These are phyloP conservation scores for Protostelium mycophagum DNA, from an alignment of 78 protist species.

Conservation along the genomic window DNA sequence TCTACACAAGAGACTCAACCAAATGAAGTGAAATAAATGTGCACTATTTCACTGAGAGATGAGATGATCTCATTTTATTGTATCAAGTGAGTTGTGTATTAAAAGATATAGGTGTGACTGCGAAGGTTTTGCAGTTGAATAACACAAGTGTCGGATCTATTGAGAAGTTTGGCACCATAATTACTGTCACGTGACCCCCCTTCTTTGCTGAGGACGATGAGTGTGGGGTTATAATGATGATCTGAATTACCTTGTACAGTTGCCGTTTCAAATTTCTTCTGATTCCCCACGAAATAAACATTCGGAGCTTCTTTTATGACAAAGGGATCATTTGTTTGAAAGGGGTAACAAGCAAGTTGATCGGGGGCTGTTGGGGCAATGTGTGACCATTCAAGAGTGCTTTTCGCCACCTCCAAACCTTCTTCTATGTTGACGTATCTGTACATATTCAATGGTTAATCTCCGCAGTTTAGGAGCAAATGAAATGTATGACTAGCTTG, in stretches of 20 bases:
- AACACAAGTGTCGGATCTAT: background rate
- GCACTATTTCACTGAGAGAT: too few relatives aligned
- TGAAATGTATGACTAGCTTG: too few relatives aligned
- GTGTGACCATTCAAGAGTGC: conserved; percentile 45
- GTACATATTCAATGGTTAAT: background rate
- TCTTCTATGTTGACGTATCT: background rate
- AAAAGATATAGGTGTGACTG: background rate
- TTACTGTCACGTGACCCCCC: background rate
- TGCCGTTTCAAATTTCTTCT: conserved; percentile 21
- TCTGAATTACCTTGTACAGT: conserved; percentile 13
- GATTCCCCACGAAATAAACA: conserved; percentile 42
- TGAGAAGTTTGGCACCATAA: background rate
- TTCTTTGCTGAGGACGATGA: background rate
- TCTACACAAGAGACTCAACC: too few relatives aligned
- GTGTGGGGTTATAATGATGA: background rate
- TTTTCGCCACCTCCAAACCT: conserved; percentile 4
- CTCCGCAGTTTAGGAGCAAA: background rate
- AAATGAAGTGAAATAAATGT: too few relatives aligned
- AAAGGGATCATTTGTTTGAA: conserved; percentile 43
- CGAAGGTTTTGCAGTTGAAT: background rate
- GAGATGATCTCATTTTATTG: too few relatives aligned
- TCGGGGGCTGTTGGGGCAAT: conserved; percentile 62
- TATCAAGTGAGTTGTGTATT: too few relatives aligned
- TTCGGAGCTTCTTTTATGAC: conserved; percentile 46
- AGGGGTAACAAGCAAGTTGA: conserved; percentile 24